Percentiles rank a stretch among this genome's conserved stretches.
Conservation (phyloP, 768 basidiomycete species). For the Cyclocybe aegerita region DNA sequence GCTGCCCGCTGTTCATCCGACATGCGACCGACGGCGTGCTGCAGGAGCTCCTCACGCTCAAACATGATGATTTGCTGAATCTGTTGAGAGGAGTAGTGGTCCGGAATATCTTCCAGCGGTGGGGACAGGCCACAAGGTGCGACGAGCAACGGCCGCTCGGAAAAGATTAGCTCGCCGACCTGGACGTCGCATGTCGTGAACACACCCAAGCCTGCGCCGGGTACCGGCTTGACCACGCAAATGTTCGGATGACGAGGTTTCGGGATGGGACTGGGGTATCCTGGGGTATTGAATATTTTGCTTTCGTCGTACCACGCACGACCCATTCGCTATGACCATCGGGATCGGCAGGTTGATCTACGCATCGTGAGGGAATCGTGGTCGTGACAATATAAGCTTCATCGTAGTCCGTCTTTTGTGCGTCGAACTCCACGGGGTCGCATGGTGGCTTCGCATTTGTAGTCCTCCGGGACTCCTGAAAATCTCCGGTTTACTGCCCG, state of each 20-base stretch:
- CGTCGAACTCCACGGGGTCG: too few relatives aligned
- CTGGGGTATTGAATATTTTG: constrained; percentile 3
- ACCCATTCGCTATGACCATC: constrained; percentile 8
- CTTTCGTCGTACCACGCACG: neutral
- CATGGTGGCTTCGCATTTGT: constrained; percentile 6
- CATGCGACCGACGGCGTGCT: too few relatives aligned
- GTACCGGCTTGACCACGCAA: neutral
- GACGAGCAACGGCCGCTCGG: constrained; percentile 10
- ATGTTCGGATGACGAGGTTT: neutral
- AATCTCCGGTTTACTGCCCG: too few relatives aligned
- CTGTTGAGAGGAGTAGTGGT: neutral
- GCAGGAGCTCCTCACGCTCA: too few relatives aligned
- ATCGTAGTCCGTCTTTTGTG: neutral
- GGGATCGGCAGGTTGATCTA: neutral
- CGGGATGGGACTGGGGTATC: neutral
- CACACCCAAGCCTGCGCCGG: neutral
- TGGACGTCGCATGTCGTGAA: constrained; percentile 2
- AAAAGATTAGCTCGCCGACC: constrained; percentile 2
- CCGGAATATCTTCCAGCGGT: too few relatives aligned
- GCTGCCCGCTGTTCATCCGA: too few relatives aligned
- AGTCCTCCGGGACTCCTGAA: too few relatives aligned
- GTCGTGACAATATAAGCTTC: neutral
- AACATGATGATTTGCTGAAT: neutral
- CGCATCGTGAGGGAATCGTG: neutral
- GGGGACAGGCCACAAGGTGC: neutral